Percentiles rank a stretch among this genome's conserved stretches.
Conservation (phyloP, 805 yeast genomes). For the Ogataea zsoltii region DNA sequence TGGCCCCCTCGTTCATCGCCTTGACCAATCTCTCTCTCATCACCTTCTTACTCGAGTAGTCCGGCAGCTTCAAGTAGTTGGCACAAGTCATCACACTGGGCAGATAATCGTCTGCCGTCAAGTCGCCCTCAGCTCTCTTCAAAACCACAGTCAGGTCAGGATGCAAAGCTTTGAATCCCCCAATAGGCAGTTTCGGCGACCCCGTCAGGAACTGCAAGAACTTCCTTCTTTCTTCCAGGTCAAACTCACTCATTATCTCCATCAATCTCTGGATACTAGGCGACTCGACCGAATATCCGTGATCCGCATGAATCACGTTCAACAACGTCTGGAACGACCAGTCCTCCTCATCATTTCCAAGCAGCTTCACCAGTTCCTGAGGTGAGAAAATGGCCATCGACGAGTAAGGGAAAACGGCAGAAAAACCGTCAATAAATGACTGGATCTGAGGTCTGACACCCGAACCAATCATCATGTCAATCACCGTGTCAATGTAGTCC, state of each 20-base stretch:
- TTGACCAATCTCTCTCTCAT: slow-evolving; percentile 59
- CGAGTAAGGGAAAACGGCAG: slow-evolving; percentile 75
- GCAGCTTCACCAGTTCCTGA: slow-evolving; percentile 65
- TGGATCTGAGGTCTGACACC: slow-evolving; percentile 69
- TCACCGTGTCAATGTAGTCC: slow-evolving; percentile 54
- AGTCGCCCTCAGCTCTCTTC: slow-evolving; percentile 72
- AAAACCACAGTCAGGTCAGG: slow-evolving; percentile 89
- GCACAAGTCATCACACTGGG: slow-evolving; percentile 99
- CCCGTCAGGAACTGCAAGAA: slow-evolving; percentile 91
- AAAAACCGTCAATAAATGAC: slow-evolving; percentile 77
- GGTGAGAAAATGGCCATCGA: slow-evolving; percentile 73
- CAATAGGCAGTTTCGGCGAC: slow-evolving; percentile 88
- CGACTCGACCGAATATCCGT: slow-evolving; percentile 81
- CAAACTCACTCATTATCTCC: slow-evolving; percentile 59
- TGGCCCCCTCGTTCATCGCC: slow-evolving; percentile 87
- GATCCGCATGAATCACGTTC: slow-evolving; percentile 75
- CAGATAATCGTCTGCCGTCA: slow-evolving; percentile 71
- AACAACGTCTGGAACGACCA: slow-evolving; percentile 71
- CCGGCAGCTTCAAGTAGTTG: slow-evolving; percentile 86
- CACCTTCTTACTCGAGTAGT: slow-evolving; percentile 63
- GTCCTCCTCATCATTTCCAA: slow-evolving; percentile 83
- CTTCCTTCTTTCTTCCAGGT: slow-evolving; percentile 55
- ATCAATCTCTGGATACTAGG: slow-evolving; percentile 59
- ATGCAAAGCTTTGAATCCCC: slow-evolving; percentile 80
- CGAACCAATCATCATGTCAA: slow-evolving; percentile 56